phyloP scores from a whole-genome alignment of 176 grass and related monocot species.

The Musa troglodytarum region DNA sequence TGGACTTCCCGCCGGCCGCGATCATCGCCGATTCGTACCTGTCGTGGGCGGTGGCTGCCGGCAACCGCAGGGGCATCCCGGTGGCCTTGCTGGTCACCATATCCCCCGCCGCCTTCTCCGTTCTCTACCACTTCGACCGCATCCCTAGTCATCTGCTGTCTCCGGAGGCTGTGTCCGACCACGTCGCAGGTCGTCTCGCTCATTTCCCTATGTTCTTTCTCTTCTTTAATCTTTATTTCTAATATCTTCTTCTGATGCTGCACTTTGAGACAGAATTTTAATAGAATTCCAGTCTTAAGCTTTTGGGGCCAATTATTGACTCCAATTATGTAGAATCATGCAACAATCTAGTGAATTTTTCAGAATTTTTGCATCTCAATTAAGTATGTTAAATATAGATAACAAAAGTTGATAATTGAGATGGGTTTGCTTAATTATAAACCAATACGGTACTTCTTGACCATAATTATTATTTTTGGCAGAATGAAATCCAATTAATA shows the following conservation, averaged over 20 bases:
- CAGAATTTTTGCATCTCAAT: no score
- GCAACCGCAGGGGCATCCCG: slow-evolving; percentile 22
- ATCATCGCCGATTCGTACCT: slow-evolving; percentile 25
- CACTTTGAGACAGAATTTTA: no score
- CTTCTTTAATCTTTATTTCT: neutral
- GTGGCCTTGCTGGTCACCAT: slow-evolving; percentile 9
- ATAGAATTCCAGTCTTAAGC: no score
- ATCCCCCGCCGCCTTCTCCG: neutral
- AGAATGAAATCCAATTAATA: no score
- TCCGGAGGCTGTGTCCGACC: neutral
- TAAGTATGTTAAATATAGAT: no score
- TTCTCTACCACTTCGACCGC: neutral
- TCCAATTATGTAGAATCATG: no score
- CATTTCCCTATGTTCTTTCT: neutral
- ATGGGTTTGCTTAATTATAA: no score
- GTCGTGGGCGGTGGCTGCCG: slow-evolving; percentile 21
- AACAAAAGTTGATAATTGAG: no score
- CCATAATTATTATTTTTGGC: no score
- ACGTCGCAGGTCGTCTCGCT: neutral
- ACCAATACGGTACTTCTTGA: no score
- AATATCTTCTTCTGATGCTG: neutral
- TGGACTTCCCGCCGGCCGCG: neutral
- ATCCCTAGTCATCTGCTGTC: neutral
- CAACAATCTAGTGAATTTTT: no score
- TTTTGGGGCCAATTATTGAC: no score